phyloP scores from a whole-genome alignment of 2,329 filamentous ascomycete species.

The Gnomoniopsis sp. region DNA sequence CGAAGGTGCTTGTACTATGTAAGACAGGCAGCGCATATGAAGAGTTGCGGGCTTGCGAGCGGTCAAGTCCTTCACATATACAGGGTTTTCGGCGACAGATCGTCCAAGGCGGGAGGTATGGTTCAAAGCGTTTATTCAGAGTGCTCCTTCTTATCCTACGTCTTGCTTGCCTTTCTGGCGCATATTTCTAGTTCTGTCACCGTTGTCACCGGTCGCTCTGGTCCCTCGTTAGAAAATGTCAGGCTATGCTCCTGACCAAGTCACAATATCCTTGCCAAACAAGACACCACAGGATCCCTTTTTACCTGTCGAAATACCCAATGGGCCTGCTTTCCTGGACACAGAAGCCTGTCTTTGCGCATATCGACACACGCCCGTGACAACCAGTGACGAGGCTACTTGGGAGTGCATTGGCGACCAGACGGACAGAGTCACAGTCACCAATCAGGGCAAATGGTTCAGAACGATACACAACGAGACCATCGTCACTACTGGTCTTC shows the following conservation, averaged over 20 bases:
- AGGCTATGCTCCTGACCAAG: not conserved
- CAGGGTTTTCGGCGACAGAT: too few relatives aligned
- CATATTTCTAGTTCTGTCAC: too few relatives aligned
- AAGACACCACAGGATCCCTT: constrained; percentile 32
- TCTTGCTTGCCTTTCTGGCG: too few relatives aligned
- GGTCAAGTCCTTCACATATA: too few relatives aligned
- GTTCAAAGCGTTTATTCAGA: too few relatives aligned
- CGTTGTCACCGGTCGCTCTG: not conserved
- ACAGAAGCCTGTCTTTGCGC: constrained; percentile 37
- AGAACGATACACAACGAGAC: constrained; percentile 25
- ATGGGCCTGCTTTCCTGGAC: constrained; percentile 38
- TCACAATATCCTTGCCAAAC: not conserved
- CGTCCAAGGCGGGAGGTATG: too few relatives aligned
- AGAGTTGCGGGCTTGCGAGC: too few relatives aligned
- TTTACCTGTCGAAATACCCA: constrained; percentile 26
- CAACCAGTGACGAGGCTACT: constrained; percentile 21
- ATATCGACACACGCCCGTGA: constrained; percentile 24
- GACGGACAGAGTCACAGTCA: constrained; percentile 34
- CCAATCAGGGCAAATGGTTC: constrained; percentile 41
- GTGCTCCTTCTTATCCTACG: too few relatives aligned
- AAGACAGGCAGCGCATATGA: too few relatives aligned
- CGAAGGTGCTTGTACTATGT: too few relatives aligned
- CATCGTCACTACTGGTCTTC: constrained; percentile 20
- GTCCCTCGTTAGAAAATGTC: not conserved
- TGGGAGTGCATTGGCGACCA: constrained; percentile 46